Conservation (phyloP, 2,329 filamentous ascomycete species). For the Verticillium tricorpus region DNA sequence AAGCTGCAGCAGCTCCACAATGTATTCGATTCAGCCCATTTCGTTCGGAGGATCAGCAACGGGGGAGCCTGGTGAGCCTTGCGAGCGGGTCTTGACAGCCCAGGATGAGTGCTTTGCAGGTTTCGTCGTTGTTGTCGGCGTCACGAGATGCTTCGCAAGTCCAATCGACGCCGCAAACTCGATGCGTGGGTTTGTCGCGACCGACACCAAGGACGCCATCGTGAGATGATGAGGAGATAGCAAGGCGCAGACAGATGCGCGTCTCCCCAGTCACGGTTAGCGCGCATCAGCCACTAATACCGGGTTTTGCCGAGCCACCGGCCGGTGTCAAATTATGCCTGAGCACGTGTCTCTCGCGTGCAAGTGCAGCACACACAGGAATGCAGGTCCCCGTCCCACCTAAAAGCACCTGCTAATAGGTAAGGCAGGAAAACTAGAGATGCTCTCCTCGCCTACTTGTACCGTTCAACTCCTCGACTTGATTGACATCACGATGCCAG, state of each 20-base stretch:
- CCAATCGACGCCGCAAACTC: background rate
- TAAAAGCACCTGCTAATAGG: background rate
- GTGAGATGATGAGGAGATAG: background rate
- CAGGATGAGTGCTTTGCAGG: background rate
- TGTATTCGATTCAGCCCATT: background rate
- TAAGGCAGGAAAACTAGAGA: too few species aligned
- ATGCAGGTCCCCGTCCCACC: background rate
- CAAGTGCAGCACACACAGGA: background rate
- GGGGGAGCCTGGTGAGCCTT: background rate
- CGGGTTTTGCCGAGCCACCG: background rate
- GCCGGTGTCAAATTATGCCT: background rate
- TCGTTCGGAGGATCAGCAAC: background rate
- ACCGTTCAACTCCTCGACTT: background rate
- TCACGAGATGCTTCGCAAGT: background rate
- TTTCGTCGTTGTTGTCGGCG: too few species aligned
- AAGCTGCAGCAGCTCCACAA: background rate
- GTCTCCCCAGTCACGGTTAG: background rate
- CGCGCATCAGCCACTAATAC: background rate
- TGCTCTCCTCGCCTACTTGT: too few species aligned
- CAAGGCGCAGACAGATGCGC: too few species aligned
- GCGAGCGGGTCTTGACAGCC: background rate
- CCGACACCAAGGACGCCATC: background rate
- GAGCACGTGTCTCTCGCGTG: background rate
- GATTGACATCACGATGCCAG: background rate
- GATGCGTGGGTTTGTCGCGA: background rate